Base-by-base conservation (phyloP, 192 early-diverging fungal species). In the Coemansia sp. region DNA sequence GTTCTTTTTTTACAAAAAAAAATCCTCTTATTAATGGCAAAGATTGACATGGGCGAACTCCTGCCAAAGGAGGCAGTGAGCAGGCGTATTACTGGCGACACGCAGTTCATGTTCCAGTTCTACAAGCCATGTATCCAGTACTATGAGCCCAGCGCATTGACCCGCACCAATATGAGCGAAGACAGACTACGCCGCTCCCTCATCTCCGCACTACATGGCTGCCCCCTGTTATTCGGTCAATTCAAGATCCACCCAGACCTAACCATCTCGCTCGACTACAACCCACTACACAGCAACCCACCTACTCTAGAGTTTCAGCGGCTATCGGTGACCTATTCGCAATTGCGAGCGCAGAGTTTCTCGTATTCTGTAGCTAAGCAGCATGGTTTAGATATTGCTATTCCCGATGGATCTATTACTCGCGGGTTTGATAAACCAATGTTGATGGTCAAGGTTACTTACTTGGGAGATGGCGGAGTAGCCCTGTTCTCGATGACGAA, bases 71-170 rank as follows among this genome's bases (percentile, higher is more conserved):
- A 39, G 50, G 30, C 35, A 18, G 50, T 65, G 20, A 65, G 50
- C 34, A 18, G 65, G 8, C 38, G 39, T 16, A 65, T 76, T 4
- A 76, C 69, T 2, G 65, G 71, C 24, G 77, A 79, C 64, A 79
- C 77, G 41, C 77, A 79, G 62, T 74, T 79, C n/a, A 79, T 79
- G 77, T 79, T 79, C 64, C 77, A 79, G 56, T 79, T 79, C 39
- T 79, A 79, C 77, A 79, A 79, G 27, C 71, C 77, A 2, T 73
- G 70, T 37, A 73, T 79, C 47, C 77, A 79, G 20, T 79, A 62
- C 59, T 79, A 71, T 34, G 65, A 38, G 34, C 76, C 76, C 3
- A 40, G 38, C 10, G 38, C 38, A 0, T 13, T 40, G 38, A 24
- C 47, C 20, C 4, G 18, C 47, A 24, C 20, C 10, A 24, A 1